Conservation (phyloP, 176 grass and related monocot species). For the Ensete glaucum region DNA sequence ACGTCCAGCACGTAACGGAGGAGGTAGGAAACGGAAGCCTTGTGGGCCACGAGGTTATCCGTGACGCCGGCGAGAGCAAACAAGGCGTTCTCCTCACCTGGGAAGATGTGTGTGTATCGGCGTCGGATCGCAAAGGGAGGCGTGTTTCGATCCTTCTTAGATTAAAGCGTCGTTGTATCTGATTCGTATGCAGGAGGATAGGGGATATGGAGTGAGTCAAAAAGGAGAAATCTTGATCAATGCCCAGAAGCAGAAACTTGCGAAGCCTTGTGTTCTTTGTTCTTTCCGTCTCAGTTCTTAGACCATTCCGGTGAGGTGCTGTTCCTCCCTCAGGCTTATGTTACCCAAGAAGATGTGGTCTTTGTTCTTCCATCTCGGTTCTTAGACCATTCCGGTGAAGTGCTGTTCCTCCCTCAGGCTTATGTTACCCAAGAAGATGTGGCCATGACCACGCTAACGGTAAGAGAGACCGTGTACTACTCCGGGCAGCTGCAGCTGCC, state of each 20-base stretch:
- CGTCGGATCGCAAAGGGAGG: conserved; percentile 33
- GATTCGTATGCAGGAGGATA: conserved; percentile 35
- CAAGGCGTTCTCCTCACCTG: conserved; percentile 42
- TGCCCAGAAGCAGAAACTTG: conserved; percentile 52
- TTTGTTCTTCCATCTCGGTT: not conserved
- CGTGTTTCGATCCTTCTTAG: conserved; percentile 42
- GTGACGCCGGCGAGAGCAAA: conserved; percentile 22
- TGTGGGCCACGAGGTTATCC: conserved; percentile 7
- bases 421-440: conserved; percentile 94
- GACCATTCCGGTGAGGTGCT: no score
- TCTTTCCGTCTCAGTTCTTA: not conserved
- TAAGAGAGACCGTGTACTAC: conserved; percentile 64
- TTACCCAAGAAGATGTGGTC: conserved; percentile 76
- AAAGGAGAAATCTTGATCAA: conserved; percentile 86
- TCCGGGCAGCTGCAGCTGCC: conserved; percentile 72
- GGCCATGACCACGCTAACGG: conserved; percentile 78
- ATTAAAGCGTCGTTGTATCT: not conserved
- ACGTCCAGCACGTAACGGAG: not conserved
- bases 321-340: conserved; percentile 46
- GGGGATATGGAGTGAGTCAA: conserved; percentile 50
- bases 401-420: conserved; percentile 26
- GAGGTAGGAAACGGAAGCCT: no score
- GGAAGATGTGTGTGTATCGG: conserved; percentile 73
- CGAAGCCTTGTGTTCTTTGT: conserved; percentile 3
- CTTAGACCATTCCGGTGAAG: not conserved